Evolutionary conservation across 345 rosid genomes (phyloP).

Genomic region (Streptanthus diversifolius): DNA sequence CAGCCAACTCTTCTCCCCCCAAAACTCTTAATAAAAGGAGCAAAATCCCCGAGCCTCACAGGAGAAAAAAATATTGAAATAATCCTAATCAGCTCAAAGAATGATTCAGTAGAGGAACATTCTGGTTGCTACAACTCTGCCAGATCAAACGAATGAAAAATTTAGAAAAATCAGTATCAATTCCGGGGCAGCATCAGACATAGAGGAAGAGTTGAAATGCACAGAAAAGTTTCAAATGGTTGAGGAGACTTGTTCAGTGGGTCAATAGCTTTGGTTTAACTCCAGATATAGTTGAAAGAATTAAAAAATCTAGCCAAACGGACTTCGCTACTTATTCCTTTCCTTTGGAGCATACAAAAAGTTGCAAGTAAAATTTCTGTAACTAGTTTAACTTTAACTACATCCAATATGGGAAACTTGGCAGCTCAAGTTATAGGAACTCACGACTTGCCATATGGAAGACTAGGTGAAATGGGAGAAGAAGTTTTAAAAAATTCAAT

Average conservation of each 20-base stretch:
- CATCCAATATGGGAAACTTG: conserved; percentile 7
- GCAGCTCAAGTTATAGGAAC: not conserved
- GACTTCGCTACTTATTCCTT: conserved; percentile 2
- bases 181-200: not conserved
- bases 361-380: not conserved
- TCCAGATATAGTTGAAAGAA: not conserved
- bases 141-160: conserved; percentile 6
- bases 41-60: not conserved
- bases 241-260: not conserved
- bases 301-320: not conserved
- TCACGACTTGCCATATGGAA: not conserved
- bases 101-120: conserved; percentile 16
- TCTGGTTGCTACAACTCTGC: conserved; percentile 38
- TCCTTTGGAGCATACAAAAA: not conserved
- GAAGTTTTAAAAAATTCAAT: not conserved
- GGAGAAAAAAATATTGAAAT: not conserved
- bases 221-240: not conserved
- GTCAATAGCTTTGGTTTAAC: conserved; percentile 1
- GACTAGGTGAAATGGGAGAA: not conserved
- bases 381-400: not conserved
- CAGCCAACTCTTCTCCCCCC: not conserved
- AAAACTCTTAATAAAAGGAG: not conserved
- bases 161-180: not conserved
- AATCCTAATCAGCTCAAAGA: not conserved
- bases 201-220: not conserved